A percentile compares a stretch with the other conserved stretches of the same genome.
Evolutionary conservation across 768 basidiomycete species (phyloP).

Genomic region (Termitomyces sp.): DNA sequence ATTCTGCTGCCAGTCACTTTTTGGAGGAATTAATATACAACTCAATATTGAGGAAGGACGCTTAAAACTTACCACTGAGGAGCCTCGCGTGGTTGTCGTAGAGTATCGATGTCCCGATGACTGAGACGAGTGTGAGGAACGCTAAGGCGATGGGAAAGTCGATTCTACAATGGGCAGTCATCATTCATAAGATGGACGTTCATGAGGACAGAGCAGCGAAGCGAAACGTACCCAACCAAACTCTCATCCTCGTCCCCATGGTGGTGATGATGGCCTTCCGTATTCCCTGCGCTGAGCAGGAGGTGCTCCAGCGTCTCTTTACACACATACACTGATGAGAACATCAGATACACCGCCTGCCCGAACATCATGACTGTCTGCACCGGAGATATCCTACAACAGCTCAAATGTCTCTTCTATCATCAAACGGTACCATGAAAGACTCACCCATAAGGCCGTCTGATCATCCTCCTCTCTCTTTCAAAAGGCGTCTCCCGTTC

Average conservation of each 20-base stretch:
- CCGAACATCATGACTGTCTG: constrained; percentile 77
- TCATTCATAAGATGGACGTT: constrained; percentile 26
- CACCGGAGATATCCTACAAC: constrained; percentile 53
- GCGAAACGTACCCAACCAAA: constrained; percentile 29
- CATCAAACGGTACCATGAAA: background rate
- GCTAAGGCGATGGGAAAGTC: constrained; percentile 61
- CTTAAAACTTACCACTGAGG: constrained; percentile 45
- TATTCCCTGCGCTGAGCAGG: constrained; percentile 55
- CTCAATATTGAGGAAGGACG: background rate
- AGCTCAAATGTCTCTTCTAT: background rate
- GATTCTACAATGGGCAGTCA: constrained; percentile 31
- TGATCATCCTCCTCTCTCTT: constrained; percentile 39
- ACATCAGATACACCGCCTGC: constrained; percentile 91
- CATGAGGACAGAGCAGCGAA: constrained; percentile 25
- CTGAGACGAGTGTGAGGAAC: constrained; percentile 49
- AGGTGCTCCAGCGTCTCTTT: constrained; percentile 96
- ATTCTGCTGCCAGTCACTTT: constrained; percentile 58
- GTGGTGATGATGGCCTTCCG: constrained; percentile 61
- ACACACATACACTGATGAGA: constrained; percentile 91
- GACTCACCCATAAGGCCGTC: constrained; percentile 53
- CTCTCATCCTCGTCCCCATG: constrained; percentile 51
- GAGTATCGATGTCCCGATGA: constrained; percentile 49
- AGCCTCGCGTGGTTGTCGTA: constrained; percentile 65
- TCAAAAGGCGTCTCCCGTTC: constrained; percentile 13
- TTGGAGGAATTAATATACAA: background rate